Conservation (phyloP, 371 early-diverging fungal species). For the Mucor sp. region DNA sequence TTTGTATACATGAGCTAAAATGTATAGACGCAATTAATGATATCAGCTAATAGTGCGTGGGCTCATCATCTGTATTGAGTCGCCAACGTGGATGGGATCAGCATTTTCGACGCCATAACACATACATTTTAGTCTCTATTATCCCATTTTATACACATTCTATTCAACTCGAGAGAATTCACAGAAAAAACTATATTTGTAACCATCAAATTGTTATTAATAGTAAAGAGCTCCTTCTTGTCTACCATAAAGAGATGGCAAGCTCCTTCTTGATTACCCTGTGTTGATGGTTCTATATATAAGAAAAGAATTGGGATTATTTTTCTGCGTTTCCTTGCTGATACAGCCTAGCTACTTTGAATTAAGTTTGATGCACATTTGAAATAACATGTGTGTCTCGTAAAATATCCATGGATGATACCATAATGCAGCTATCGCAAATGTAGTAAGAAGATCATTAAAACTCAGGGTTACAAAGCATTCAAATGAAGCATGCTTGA, state of each 20-base stretch:
- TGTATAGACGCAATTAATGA: not conserved
- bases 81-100: not conserved
- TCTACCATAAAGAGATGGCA: slow-evolving; percentile 12
- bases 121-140: slow-evolving; percentile 1
- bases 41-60: not conserved
- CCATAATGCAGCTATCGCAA: not conserved
- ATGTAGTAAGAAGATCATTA: not conserved
- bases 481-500: not conserved
- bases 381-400: not conserved
- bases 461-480: not conserved
- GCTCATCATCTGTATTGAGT: not conserved
- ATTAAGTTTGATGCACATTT: not conserved
- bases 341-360: not conserved
- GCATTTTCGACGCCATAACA: not conserved
- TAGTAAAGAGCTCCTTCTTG: slow-evolving; percentile 11
- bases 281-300: not conserved
- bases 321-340: not conserved
- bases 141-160: not conserved
- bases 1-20: not conserved
- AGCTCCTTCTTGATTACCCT: slow-evolving; percentile 9
- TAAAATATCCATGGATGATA: not conserved
- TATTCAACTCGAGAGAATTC: not conserved
- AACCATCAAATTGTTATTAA: slow-evolving; percentile 11
- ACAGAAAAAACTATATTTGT: not conserved
- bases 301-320: not conserved